Base-by-base conservation (phyloP, 2,329 filamentous ascomycete species). In the Diaporthe ampelina region DNA sequence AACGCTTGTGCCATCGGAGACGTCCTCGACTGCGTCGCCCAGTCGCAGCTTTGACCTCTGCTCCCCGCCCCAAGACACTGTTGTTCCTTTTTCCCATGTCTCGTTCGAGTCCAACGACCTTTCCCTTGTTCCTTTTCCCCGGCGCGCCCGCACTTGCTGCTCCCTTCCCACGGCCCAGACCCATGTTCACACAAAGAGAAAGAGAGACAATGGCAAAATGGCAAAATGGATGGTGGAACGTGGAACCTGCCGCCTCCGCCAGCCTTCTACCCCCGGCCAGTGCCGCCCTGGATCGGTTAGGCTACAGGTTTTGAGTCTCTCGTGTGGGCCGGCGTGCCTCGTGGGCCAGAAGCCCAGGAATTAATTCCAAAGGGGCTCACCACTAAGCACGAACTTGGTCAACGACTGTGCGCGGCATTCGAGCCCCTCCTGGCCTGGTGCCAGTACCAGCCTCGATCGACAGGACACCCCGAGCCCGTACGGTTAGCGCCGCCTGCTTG, bases 401-500 rank as follows among this genome's bases (percentile, higher is more conserved):
- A 32, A 67, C 48, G 63, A 67, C 63, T 67, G 63, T 67, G 63
- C 63, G 45, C 63, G 45, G 45, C 45, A 67, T 24, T 37, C 63
- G n/a, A 52, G n/a, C 37, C 45, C 45, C 48, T 67, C 45, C 32
- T 67, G 63, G 63, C 45, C 63, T 67, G 63, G 63, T 67, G 43
- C 11, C 29, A 37, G 45, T 15, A 24, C n/a, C 29, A 40, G 21
- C 58, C 57, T 43, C 43, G 45, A 61, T 54, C 54, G 40, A 37
- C 45, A 57, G 54, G 24, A 57, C 56, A 40, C 43, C n/a, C 65
- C 63, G 43, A 21, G 32, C 43, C 69, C 58, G n/a, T 29, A 63
- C 24, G 67, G 57, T 58, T 75, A 63, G 69, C 63, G 63, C 63
- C 70, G 63, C 70, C n/a, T 74, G 70, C 70, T 74, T 48, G 52